Percentiles rank a stretch among this genome's conserved stretches.
phyloP scores from a whole-genome alignment of 306 rosid genomes.

The Gynostemma pentaphyllum region DNA sequence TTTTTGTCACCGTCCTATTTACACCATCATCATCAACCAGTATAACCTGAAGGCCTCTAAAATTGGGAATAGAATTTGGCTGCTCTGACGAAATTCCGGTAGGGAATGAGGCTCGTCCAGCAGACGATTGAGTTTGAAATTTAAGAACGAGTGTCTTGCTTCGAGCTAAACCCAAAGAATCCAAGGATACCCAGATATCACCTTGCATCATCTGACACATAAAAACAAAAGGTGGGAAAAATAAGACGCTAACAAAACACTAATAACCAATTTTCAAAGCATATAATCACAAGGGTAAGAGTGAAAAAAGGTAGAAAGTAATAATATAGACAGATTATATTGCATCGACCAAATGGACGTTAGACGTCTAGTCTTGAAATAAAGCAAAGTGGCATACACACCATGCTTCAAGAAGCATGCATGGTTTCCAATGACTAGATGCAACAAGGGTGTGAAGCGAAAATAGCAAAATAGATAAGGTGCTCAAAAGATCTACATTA shows the following conservation, averaged over 20 bases:
- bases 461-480: too few relatives aligned
- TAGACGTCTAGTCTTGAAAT: too few relatives aligned
- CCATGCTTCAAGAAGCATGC: too few relatives aligned
- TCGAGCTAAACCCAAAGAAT: conserved; percentile 63
- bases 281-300: conserved; percentile 38
- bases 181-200: conserved; percentile 62
- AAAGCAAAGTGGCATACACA: too few relatives aligned
- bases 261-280: conserved; percentile 56
- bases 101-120: conserved; percentile 58
- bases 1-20: conserved; percentile 80
- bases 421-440: too few relatives aligned
- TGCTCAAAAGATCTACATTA: too few relatives aligned
- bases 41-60: conserved; percentile 63
- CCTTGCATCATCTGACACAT: conserved; percentile 92
- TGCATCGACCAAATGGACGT: too few relatives aligned
- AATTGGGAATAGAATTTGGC: conserved; percentile 46
- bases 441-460: too few relatives aligned
- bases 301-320: too few relatives aligned
- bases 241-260: conserved; percentile 7
- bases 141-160: conserved; percentile 87
- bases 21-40: conserved; percentile 74
- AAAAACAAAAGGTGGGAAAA: background rate
- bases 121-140: conserved; percentile 67
- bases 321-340: too few relatives aligned
- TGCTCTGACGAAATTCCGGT: conserved; percentile 63